Conservation (phyloP, 805 yeast species). For the Ogataea ramenticola region DNA sequence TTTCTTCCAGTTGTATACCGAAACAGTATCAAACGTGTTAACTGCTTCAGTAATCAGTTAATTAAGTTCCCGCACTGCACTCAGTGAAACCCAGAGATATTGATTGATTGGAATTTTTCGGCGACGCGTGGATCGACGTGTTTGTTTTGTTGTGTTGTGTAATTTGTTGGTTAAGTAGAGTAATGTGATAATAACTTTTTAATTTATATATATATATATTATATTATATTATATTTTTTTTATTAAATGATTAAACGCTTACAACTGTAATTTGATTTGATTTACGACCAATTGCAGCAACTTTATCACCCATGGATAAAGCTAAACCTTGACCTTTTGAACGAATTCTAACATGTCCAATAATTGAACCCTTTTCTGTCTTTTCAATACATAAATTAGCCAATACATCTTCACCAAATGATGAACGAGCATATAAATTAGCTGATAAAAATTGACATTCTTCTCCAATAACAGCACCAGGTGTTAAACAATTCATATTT, state of each 20-base stretch:
- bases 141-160: too few species aligned
- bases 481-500: conserved; percentile 89
- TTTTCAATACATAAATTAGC: conserved; percentile 93
- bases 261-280: conserved; percentile 22
- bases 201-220: neutral
- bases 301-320: conserved; percentile 86
- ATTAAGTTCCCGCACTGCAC: too few species aligned
- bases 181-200: too few species aligned
- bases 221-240: too few species aligned
- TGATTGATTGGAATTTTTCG: too few species aligned
- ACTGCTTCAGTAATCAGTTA: too few species aligned
- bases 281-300: conserved; percentile 72
- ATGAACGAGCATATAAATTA: conserved; percentile 82
- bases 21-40: too few species aligned
- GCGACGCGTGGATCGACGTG: too few species aligned
- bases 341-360: conserved; percentile 94
- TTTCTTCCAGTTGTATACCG: too few species aligned
- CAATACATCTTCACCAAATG: conserved; percentile 96
- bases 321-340: conserved; percentile 98
- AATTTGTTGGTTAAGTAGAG: neutral
- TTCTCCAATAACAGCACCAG: conserved; percentile 84
- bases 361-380: conserved; percentile 62
- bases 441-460: conserved; percentile 92
- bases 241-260: conserved; percentile 17
- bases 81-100: too few species aligned